Evolutionary conservation across 768 basidiomycete genomes (phyloP).

Genomic region (Suillus weaverae): DNA sequence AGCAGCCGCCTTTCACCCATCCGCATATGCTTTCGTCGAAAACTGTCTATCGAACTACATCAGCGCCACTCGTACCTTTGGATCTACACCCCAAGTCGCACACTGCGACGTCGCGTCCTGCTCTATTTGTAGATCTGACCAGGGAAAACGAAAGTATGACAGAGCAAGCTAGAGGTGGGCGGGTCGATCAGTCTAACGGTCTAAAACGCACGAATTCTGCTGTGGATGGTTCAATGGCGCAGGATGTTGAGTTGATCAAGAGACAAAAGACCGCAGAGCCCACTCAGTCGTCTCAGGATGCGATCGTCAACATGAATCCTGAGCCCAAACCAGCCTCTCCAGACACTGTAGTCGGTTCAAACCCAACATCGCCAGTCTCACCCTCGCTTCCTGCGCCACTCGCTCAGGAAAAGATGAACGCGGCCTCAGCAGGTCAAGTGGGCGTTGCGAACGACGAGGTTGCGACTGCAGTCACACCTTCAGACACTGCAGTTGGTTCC

Average conservation of each 20-base stretch:
- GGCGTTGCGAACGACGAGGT: neutral
- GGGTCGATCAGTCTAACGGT: neutral
- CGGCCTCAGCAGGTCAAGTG: neutral
- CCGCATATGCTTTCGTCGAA: neutral
- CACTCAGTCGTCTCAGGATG: neutral
- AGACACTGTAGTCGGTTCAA: neutral
- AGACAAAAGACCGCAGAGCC: neutral
- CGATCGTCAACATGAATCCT: neutral
- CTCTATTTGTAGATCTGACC: neutral
- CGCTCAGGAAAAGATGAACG: neutral
- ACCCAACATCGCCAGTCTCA: neutral
- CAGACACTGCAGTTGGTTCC: neutral
- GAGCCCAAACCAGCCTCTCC: neutral
- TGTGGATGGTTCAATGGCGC: neutral
- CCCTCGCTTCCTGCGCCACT: neutral
- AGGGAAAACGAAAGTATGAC: neutral
- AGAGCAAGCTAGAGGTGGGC: neutral
- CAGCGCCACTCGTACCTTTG: slow-evolving; percentile 7
- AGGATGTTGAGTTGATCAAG: neutral
- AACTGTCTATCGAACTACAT: slow-evolving; percentile 6
- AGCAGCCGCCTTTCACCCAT: neutral
- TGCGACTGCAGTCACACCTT: neutral
- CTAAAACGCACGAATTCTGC: slow-evolving; percentile 10
- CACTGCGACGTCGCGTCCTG: neutral
- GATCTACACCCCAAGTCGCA: neutral